phyloP scores from a whole-genome alignment of 805 yeast species.

The Sugiyamaella chiloensis region DNA sequence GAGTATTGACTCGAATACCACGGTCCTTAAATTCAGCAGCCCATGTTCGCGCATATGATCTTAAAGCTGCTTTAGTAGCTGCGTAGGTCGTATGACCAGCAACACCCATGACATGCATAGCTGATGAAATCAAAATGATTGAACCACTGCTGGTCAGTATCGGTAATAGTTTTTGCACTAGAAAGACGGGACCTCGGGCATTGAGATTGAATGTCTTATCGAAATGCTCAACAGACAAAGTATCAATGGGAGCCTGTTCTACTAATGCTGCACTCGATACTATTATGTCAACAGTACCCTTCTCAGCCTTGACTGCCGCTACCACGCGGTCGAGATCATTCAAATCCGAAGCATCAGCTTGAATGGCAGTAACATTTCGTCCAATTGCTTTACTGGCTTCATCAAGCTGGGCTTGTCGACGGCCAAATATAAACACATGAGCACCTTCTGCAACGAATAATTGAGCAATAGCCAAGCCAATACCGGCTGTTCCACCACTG shows the following conservation, averaged over 20 bases:
- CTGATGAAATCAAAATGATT: background rate
- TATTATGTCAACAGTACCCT: background rate
- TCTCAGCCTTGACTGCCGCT: background rate
- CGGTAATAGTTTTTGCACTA: background rate
- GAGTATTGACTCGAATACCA: slow-evolving; percentile 5
- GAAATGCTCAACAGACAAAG: background rate
- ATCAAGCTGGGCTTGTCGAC: background rate
- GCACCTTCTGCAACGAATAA: slow-evolving; percentile 3
- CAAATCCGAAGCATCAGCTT: background rate
- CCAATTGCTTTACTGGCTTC: background rate
- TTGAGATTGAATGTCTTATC: background rate
- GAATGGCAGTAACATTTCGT: background rate
- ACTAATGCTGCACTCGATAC: background rate
- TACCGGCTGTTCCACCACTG: slow-evolving; percentile 2
- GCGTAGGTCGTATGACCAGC: background rate
- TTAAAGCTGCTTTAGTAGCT: slow-evolving; percentile 3
- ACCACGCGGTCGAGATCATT: background rate
- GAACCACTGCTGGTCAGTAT: background rate
- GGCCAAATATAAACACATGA: slow-evolving; percentile 1
- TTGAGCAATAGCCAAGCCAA: background rate
- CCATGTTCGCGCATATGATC: slow-evolving; percentile 2
- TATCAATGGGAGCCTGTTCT: background rate
- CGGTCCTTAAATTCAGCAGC: slow-evolving; percentile 1
- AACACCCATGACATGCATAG: background rate
- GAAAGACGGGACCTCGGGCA: background rate